Conservation (phyloP, 495 filamentous ascomycete genomes). For the Aspergillus coremiiformis region DNA sequence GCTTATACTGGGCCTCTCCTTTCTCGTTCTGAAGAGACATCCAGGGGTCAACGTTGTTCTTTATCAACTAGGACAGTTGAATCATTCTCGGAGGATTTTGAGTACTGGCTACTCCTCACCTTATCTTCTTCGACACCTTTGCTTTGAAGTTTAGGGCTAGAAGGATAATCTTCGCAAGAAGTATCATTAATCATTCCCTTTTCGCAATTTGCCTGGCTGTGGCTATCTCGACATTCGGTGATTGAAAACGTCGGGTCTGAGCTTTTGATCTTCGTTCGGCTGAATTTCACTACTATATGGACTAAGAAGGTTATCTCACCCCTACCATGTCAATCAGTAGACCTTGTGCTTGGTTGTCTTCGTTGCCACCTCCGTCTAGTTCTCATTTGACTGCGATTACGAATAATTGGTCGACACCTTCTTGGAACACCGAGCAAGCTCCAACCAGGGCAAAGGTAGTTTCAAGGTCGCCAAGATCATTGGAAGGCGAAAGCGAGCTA, state of each 20-base stretch:
- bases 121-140: slow-evolving; percentile 5
- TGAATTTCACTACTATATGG: slow-evolving; percentile 10
- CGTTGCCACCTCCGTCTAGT: slow-evolving; percentile 30
- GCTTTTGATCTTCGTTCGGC: neutral
- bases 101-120: neutral
- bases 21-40: slow-evolving; percentile 7
- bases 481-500: slow-evolving; percentile 18
- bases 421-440: slow-evolving; percentile 28
- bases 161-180: neutral
- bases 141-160: neutral
- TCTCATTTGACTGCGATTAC: slow-evolving; percentile 32
- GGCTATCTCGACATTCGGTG: neutral
- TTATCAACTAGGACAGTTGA: neutral
- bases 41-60: slow-evolving; percentile 1
- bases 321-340: slow-evolving; percentile 39
- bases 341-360: slow-evolving; percentile 37
- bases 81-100: neutral
- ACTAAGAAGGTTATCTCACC: slow-evolving; percentile 9
- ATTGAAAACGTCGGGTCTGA: neutral
- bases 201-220: neutral
- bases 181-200: neutral
- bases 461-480: slow-evolving; percentile 16
- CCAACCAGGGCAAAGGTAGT: slow-evolving; percentile 18
- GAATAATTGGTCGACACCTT: slow-evolving; percentile 26
- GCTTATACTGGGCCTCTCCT: slow-evolving; percentile 14